Evolutionary conservation across 1,139 yeast species (phyloP), one percentile per base, ranked within the genome.

Genomic region (Lizanozyma gosingica): DNA sequence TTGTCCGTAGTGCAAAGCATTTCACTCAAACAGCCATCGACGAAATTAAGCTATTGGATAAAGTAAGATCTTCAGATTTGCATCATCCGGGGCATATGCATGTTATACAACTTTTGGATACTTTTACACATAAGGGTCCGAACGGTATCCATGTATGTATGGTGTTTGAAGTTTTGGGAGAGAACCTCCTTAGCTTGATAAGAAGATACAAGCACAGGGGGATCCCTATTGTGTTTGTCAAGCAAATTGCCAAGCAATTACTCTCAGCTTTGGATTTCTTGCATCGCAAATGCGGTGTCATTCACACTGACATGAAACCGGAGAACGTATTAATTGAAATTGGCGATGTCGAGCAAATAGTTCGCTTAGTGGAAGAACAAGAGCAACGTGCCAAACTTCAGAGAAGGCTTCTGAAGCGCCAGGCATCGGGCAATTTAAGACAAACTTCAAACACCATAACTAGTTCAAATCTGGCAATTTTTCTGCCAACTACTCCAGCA

Each of bases 81-180:
- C 59, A 62, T 22, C 94, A 83, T 51, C 85, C 86, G 0, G 88
- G 90, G 1, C 76, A 79, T 46, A 66, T 68, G 38, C 85, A 81
- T 55, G 76, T 83, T 4, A 78, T 83, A 48, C 74, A 71, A 47
- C 62, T 83, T 35, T 57, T 82, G 41, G 92, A 83, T 54, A 76
- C 81, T 42, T 83, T 83, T 50, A 66, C 72, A 15, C 84, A 83
- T 50, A 60, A 59, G 11, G 94, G 94, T 0, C 86, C 87, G 1
- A 80, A 83, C 55, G 94, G 94, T 0, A 68, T 72, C 14, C 94
- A 83, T 56, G 77, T 83, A 11, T 84, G 83, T 38, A 86, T 87
- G 94, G 95, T 84, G 6, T 85, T 87, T 55, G 95, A 86, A 61
- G 90, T 86, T 1, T 65, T 87, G 41, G 95, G 95, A 3, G 95